A percentile compares a stretch with the other conserved stretches of the same genome.
Conservation (phyloP, 495 filamentous ascomycete genomes). For the Gamarada debralockiae region DNA sequence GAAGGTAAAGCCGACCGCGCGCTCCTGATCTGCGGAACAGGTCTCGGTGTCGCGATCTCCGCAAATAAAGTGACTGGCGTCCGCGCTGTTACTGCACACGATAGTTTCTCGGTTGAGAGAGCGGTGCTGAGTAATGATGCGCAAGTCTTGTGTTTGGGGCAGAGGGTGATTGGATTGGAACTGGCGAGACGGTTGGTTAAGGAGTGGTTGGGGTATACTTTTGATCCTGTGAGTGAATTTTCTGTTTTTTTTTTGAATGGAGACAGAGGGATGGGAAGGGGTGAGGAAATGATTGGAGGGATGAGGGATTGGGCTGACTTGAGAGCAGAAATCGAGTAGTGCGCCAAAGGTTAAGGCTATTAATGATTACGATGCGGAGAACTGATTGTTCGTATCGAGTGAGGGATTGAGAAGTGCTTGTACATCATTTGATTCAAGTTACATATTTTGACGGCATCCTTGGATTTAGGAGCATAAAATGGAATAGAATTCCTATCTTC, state of each 20-base stretch:
- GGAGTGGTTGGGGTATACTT: constrained; percentile 80
- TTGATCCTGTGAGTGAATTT: constrained; percentile 60
- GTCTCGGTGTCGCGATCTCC: constrained; percentile 78
- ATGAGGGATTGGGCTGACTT: not conserved
- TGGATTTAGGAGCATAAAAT: not conserved
- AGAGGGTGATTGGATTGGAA: constrained; percentile 79
- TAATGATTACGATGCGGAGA: constrained; percentile 61
- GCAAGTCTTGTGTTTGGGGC: constrained; percentile 85
- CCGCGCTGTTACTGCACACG: constrained; percentile 82
- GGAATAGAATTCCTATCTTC: not conserved
- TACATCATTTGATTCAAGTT: no score
- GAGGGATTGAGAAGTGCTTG: not conserved
- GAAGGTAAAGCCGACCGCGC: constrained; percentile 72
- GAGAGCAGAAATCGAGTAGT: constrained; percentile 37
- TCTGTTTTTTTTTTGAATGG: constrained; percentile 23
- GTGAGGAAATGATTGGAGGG: constrained; percentile 47
- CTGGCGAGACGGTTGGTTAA: constrained; percentile 70
- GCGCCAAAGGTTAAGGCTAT: constrained; percentile 76
- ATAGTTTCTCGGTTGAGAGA: constrained; percentile 79
- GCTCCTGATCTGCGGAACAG: constrained; percentile 83
- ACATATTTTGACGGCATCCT: no score
- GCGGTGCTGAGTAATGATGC: constrained; percentile 81
- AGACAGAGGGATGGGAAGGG: constrained; percentile 56
- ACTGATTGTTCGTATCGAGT: constrained; percentile 7
- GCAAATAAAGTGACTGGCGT: constrained; percentile 87